phyloP scores from a whole-genome alignment of 371 early-diverging fungal genomes.

The Mucor sp. region DNA sequence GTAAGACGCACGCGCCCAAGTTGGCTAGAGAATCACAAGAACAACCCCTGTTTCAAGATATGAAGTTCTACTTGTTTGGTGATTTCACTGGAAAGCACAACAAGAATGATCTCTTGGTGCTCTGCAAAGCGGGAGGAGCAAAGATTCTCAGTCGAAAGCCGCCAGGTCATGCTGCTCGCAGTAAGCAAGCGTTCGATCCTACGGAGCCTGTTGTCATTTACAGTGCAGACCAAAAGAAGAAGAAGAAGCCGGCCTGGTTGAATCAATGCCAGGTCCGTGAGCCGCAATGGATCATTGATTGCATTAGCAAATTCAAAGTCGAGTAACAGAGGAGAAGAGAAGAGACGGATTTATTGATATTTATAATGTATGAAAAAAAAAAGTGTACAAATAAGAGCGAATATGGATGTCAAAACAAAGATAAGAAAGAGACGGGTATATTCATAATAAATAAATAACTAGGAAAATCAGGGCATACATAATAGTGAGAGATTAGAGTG shows the following conservation, averaged over 20 bases:
- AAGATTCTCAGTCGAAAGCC: conserved; percentile 29
- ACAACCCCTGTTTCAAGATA: conserved; percentile 20
- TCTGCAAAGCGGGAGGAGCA: conserved; percentile 33
- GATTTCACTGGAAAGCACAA: conserved; percentile 31
- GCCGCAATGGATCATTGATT: conserved; percentile 31
- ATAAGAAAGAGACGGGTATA: neutral
- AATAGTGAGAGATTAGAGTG: neutral
- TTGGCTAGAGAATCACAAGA: conserved; percentile 18
- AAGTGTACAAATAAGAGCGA: neutral
- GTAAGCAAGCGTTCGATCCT: conserved; percentile 1
- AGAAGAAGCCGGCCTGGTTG: conserved; percentile 6
- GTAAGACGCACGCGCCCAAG: conserved; percentile 31
- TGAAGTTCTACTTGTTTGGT: conserved; percentile 32
- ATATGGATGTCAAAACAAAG: neutral
- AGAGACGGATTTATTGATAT: neutral
- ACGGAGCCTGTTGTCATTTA: conserved; percentile 17
- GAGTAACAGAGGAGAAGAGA: neutral
- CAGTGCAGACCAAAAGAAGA: neutral
- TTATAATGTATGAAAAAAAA: neutral
- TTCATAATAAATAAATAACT: neutral
- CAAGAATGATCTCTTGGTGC: conserved; percentile 24
- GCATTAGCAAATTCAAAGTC: conserved; percentile 21
- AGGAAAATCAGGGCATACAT: neutral
- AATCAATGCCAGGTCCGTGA: conserved; percentile 27
- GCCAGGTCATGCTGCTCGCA: neutral